phyloP scores from a whole-genome alignment of 1,284 basidiomycete species.

The Apiotrichum gracile region DNA sequence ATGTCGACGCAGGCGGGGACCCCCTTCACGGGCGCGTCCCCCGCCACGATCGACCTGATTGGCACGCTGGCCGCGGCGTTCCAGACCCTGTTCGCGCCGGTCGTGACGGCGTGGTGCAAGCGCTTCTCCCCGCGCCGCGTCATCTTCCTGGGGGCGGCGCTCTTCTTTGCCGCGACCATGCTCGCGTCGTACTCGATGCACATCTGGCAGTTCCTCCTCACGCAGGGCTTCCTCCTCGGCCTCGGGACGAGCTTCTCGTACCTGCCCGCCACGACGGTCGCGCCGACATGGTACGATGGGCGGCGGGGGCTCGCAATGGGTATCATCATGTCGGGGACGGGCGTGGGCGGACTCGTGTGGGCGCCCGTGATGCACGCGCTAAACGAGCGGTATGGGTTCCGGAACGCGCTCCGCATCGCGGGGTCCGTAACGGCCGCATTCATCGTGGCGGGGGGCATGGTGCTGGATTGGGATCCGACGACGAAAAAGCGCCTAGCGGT shows the following conservation, averaged over 20 bases:
- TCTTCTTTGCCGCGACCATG: slow-evolving; percentile 18
- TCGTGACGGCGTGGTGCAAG: slow-evolving; percentile 23
- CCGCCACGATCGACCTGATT: slow-evolving; percentile 27
- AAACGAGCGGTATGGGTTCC: slow-evolving; percentile 20
- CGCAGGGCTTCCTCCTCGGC: slow-evolving; percentile 29
- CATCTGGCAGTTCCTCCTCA: slow-evolving; percentile 31
- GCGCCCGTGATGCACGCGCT: slow-evolving; percentile 24
- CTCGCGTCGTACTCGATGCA: slow-evolving; percentile 17
- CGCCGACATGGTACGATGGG: slow-evolving; percentile 27
- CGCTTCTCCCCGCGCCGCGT: slow-evolving; percentile 19
- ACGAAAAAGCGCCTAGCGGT: slow-evolving; percentile 14
- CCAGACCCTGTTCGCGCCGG: slow-evolving; percentile 25
- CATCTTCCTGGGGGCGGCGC: slow-evolving; percentile 16
- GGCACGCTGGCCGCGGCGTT: slow-evolving; percentile 28
- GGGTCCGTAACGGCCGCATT: slow-evolving; percentile 17
- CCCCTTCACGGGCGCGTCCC: slow-evolving; percentile 23
- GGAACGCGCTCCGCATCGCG: slow-evolving; percentile 22
- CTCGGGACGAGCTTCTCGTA: slow-evolving; percentile 27
- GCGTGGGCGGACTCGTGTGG: slow-evolving; percentile 32
- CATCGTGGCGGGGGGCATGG: slow-evolving; percentile 8
- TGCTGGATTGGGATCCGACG: slow-evolving; percentile 27
- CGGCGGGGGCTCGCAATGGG: slow-evolving; percentile 31
- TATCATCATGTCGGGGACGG: slow-evolving; percentile 31
- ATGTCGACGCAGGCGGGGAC: slow-evolving; percentile 15
- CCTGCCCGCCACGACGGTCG: slow-evolving; percentile 26